Evolutionary conservation across 2,329 filamentous ascomycete species (phyloP).

Genomic region (Phialocephala subalpina): DNA sequence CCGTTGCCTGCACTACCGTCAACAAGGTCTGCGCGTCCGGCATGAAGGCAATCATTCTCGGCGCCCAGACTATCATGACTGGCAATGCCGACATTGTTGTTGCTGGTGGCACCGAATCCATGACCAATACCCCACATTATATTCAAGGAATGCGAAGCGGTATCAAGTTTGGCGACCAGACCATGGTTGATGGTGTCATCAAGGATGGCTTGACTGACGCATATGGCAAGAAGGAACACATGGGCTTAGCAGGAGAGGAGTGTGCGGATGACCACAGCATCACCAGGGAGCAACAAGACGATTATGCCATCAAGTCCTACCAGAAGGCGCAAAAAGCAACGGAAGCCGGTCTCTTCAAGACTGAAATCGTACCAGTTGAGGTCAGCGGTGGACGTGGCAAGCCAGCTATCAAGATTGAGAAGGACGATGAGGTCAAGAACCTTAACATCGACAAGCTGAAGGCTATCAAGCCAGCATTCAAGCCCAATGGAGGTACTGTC

Average conservation of each 20-base stretch:
- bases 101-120: slow-evolving; percentile 95
- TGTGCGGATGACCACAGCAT: slow-evolving; percentile 86
- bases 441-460: slow-evolving; percentile 85
- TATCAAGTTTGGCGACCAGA: slow-evolving; percentile 93
- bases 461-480: slow-evolving; percentile 84
- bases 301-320: slow-evolving; percentile 95
- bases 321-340: slow-evolving; percentile 90
- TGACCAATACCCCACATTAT: slow-evolving; percentile 98
- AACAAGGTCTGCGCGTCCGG: slow-evolving; percentile 99
- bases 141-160: slow-evolving; percentile 86
- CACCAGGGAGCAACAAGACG: slow-evolving; percentile 86
- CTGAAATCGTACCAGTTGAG: slow-evolving; percentile 90
- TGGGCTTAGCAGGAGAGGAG: slow-evolving; percentile 93
- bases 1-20: slow-evolving; percentile 86
- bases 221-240: slow-evolving; percentile 91
- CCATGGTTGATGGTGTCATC: slow-evolving; percentile 87
- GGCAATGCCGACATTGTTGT: slow-evolving; percentile 93
- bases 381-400: slow-evolving; percentile 90
- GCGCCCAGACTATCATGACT: slow-evolving; percentile 96
- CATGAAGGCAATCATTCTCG: slow-evolving; percentile 93
- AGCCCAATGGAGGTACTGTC: slow-evolving; percentile 82
- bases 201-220: slow-evolving; percentile 95
- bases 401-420: slow-evolving; percentile 79
- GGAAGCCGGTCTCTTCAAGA: slow-evolving; percentile 79
- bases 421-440: slow-evolving; percentile 97